Conservation (phyloP, 2,329 filamentous ascomycete species). For the Zelopaecilomyces penicillatus region DNA sequence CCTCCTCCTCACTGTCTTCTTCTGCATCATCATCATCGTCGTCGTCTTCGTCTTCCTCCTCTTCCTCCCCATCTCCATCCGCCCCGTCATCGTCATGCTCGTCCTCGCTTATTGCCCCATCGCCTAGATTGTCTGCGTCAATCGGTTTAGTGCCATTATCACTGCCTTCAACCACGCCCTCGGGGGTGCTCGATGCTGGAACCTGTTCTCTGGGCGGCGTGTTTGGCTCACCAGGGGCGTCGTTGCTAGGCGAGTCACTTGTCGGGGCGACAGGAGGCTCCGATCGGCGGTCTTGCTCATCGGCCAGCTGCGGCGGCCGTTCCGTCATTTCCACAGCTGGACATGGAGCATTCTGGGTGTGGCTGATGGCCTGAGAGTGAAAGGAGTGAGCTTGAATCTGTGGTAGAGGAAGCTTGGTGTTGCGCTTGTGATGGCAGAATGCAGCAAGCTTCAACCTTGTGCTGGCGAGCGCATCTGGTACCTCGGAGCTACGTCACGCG, state of each 20-base stretch:
- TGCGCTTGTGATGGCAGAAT: neutral
- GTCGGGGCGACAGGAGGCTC: neutral
- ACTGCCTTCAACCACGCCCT: neutral
- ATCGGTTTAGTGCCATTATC: constrained; percentile 1
- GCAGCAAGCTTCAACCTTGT: neutral
- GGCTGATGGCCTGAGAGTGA: neutral
- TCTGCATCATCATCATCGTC: constrained; percentile 22
- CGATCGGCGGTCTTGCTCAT: constrained; percentile 8
- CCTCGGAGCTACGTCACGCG: constrained; percentile 25
- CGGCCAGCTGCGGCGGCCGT: constrained; percentile 27
- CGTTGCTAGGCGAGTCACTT: constrained; percentile 4
- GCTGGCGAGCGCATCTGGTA: constrained; percentile 6
- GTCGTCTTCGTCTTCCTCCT: constrained; percentile 15
- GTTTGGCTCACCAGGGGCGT: neutral
- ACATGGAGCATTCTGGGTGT: constrained; percentile 22
- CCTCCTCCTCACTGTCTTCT: constrained; percentile 35
- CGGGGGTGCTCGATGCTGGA: neutral
- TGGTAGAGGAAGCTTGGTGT: neutral
- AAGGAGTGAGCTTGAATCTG: neutral
- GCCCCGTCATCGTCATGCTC: constrained; percentile 11
- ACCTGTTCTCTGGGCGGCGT: neutral
- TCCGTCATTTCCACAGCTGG: constrained; percentile 32
- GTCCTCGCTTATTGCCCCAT: constrained; percentile 8
- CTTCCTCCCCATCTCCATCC: constrained; percentile 11
- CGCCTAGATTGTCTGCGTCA: neutral